Base-by-base conservation (phyloP, 805 yeast genomes). In the Cyberlindnera veronae region DNA sequence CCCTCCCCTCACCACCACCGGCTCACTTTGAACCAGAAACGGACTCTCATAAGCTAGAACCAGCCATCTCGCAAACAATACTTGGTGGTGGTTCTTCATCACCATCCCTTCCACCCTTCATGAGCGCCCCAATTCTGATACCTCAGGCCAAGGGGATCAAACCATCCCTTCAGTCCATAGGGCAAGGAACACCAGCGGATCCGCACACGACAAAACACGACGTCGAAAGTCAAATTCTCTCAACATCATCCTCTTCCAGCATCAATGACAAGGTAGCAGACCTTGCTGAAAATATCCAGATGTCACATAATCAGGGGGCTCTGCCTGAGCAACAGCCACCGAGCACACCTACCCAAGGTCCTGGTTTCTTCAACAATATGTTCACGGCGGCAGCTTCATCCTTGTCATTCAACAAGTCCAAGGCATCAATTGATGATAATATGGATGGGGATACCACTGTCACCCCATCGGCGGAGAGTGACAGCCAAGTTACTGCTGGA, bases 151-250 rank as follows among this genome's bases (percentile, higher is more conserved):
- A 35, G 30, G 29, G 38, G 8, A 35, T 37, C 29, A 12, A 24
- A 10, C 24, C 42, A 6, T 42, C 45, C 8, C 12, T 36, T 3
- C 38, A 28, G 5, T 20, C 42, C 9, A 19, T 37, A 6, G 29
- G 58, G 21, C 71, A 71, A 45, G 62, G 76, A 4, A 54, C 67
- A 1, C 80, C 80, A 0, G 79, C 78, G 1, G 61, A 67, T 45
- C 80, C 81, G 0, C 68, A 63, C 33, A 76, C 79, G 1, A 76
- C 80, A 0, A 67, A 54, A 35, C 66, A 72, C 23, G 79, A 76
- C 49, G 79, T 75, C 15, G 71, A 60, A 32, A 66, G 53, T 1
- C 34, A 39, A 17, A 45, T 43, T 3, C 33, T 38, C 3, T 22
- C 36, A 2, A 45, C 40, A 14, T 42, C 49, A 16, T 36, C 42